A percentile compares a stretch with the other conserved stretches of the same genome.
These are phyloP conservation scores for Acer negundo DNA, from an alignment of 345 rosid species.

Conservation along the genomic window DNA sequence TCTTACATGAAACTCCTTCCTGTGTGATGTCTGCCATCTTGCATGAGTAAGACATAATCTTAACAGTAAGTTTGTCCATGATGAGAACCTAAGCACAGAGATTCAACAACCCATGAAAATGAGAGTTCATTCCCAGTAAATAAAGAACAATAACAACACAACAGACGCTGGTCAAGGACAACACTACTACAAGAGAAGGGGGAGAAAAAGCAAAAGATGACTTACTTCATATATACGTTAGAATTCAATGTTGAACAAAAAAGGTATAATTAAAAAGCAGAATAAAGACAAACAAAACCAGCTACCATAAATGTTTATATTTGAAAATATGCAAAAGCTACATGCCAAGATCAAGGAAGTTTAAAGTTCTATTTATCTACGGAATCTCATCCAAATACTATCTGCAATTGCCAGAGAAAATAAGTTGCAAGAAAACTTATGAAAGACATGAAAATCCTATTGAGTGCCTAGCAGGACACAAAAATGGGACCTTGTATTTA, in stretches of 20 bases:
- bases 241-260: neutral
- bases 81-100: constrained; percentile 67
- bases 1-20: constrained; percentile 97
- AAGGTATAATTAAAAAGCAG: neutral
- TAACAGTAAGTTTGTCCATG: constrained; percentile 94
- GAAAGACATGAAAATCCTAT: neutral
- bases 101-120: neutral
- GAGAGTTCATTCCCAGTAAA: neutral
- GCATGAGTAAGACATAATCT: constrained; percentile 92
- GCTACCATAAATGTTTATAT: neutral
- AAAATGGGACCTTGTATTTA: neutral
- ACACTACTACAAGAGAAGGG: neutral
- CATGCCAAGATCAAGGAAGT: neutral
- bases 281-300: neutral
- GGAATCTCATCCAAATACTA: neutral
- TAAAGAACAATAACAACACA: constrained; percentile 7
- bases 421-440: neutral
- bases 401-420: neutral
- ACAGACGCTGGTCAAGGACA: neutral
- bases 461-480: neutral
- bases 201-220: neutral
- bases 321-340: neutral
- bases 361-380: neutral
- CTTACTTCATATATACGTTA: neutral
- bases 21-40: constrained; percentile 97